Evolutionary conservation across 2,329 filamentous ascomycete species (phyloP), one percentile per base, ranked within the genome.

Genomic region (Dendryphion nanum): DNA sequence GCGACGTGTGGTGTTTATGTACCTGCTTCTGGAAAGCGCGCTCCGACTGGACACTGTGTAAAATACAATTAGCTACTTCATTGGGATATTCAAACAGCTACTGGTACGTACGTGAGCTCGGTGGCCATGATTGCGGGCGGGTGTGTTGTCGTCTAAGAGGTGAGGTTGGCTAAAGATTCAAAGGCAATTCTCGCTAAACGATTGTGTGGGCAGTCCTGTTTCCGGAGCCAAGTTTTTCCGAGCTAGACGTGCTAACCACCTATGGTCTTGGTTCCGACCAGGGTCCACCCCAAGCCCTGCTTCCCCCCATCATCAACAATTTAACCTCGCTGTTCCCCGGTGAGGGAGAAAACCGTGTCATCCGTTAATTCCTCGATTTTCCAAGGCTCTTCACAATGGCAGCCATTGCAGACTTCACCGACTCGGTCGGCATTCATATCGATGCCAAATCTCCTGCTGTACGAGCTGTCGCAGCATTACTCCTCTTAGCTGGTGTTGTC

Each of bases 41-140:
- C 86, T 98, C 93, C 74, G 89, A 94, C 85, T 98, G 93, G 77
- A 98, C 93, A 75, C 89, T 95, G 79, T 96, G 82, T 5, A n/a
- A n/a, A n/a, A 49, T 35, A 35, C 44, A 45, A 42, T 64, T 55
- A 64, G 62, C 45, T 40, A 40, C 23, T 10, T 26, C 10, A 10
- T n/a, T 26, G 23, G n/a, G 23, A 26, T 26, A 26, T 26, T n/a
- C 10, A 26, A n/a, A 26, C 15, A 30, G 30, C 17, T 18, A 29
- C 42, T 40, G 29, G 40, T 46, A 57, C 61, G 44, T 63, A 64
- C 61, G 66, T 69, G 54, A 69, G 61, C 58, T 69, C 66, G 61
- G 66, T 69, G 51, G 66, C 66, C 66, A 68, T 68, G 62, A 45
- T 64, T 66, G 62, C 59, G 55, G 59, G 59, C 50, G 55, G 51